These are phyloP conservation scores for Stevia rebaudiana DNA, from an alignment of 140 eudicot species.

Conservation along the genomic window DNA sequence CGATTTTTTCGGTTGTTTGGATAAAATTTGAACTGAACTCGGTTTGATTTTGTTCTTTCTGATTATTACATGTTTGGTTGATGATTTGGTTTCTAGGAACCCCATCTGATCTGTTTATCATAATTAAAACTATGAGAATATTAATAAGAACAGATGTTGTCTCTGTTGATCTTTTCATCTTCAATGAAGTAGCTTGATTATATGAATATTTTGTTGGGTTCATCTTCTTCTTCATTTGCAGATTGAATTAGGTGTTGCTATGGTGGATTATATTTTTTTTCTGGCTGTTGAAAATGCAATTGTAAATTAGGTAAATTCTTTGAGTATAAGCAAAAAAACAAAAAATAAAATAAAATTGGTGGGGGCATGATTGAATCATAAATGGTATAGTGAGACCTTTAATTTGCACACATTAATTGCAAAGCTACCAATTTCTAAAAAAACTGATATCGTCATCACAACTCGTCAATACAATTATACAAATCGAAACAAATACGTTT, in stretches of 20 bases:
- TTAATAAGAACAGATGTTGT: conserved; percentile 14
- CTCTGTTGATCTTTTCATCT: conserved; percentile 15
- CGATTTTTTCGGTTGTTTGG: conserved; percentile 42
- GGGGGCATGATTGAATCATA: background rate
- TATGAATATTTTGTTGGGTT: background rate
- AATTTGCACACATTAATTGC: conserved; percentile 16
- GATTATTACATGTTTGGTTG: conserved; percentile 32
- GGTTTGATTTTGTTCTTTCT: conserved; percentile 32
- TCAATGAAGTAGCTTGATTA: conserved; percentile 4
- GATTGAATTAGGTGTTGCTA: conserved; percentile 1
- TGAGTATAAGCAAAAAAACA: conserved; percentile 27
- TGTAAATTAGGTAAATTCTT: conserved; percentile 22
- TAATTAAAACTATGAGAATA: conserved; percentile 18
- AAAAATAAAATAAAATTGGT: background rate
- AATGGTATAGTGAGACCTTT: conserved; percentile 5
- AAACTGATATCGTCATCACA: background rate
- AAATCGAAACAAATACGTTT: background rate
- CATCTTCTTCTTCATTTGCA: conserved; percentile 22
- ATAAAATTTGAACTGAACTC: conserved; percentile 35
- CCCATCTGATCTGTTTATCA: conserved; percentile 38
- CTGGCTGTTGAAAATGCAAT: conserved; percentile 21
- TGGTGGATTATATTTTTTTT: background rate
- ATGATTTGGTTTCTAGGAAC: conserved; percentile 63
- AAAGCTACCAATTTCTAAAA: background rate
- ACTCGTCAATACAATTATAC: background rate